Evolutionary conservation across 208 protist species (phyloP).

Genomic region (Crithidia mellificae): DNA sequence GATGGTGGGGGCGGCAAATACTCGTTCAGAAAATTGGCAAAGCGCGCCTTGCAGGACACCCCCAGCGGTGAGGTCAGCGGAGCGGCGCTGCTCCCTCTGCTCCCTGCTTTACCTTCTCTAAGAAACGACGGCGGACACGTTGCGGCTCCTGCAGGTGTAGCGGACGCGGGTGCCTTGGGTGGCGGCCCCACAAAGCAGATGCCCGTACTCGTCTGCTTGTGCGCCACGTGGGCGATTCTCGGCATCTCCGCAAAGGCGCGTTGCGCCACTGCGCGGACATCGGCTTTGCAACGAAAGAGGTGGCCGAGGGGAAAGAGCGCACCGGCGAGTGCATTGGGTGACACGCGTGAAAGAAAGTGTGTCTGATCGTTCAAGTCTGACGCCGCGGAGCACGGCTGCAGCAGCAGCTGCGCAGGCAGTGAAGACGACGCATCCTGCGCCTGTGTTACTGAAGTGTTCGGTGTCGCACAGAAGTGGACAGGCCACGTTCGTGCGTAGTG

Average conservation of each 20-base stretch:
- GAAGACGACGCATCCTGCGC: neutral
- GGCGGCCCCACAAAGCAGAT: slow-evolving; percentile 74
- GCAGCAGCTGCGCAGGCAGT: slow-evolving; percentile 34
- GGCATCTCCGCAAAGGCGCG: slow-evolving; percentile 1
- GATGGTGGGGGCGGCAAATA: slow-evolving; percentile 45
- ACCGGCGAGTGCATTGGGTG: slow-evolving; percentile 20
- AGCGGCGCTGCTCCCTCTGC: neutral
- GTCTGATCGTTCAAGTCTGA: slow-evolving; percentile 82
- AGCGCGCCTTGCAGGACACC: slow-evolving; percentile 29
- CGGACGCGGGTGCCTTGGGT: no score
- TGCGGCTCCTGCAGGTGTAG: no score
- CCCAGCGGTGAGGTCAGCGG: neutral
- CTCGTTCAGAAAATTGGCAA: slow-evolving; percentile 62
- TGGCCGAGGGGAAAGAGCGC: slow-evolving; percentile 79
- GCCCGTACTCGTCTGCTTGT: slow-evolving; percentile 81
- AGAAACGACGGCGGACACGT: no score
- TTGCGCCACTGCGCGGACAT: slow-evolving; percentile 59
- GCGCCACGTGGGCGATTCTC: slow-evolving; percentile 23
- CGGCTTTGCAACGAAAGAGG: slow-evolving; percentile 62
- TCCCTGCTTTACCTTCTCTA: no score
- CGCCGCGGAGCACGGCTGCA: slow-evolving; percentile 52
- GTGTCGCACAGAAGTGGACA: neutral
- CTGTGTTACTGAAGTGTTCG: no score
- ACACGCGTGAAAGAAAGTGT: slow-evolving; percentile 63
- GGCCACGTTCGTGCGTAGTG: slow-evolving; percentile 74